Evolutionary conservation across 345 rosid genomes (phyloP), one percentile per base, ranked within the genome.

Genomic region (Moricandia arvensis): DNA sequence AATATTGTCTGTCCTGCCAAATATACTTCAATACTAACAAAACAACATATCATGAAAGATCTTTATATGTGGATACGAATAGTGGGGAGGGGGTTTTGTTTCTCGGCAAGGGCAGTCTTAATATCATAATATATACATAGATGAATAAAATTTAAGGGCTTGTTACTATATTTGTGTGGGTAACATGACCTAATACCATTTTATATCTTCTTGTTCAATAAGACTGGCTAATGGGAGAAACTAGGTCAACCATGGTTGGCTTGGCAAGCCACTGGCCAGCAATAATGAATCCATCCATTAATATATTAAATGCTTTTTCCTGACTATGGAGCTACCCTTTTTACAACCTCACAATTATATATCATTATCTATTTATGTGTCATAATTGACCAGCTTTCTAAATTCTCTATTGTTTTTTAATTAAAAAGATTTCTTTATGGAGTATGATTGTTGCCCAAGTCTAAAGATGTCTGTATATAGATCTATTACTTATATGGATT

Each of bases 161-260:
- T 62, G 29, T 63, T 53, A 33, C 75, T 8, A 17, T 8, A 30
- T 58, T 27, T 68, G 8, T 37, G 73, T 60, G 24, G 49, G 4
- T 21, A 47, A 31, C 8, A 51, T 51, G 69, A 73, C 59, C 13
- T 11, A 27, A 31, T 26, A 26, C 18, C 24, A 8, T 17, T 30
- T 13, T 4, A 8, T 8, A 24, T 35, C n/a, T 16, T 37, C 8
- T 21, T 63, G 37, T 2, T 15, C 10, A 43, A 21, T 21, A 66
- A 45, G 55, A 34, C 33, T 45, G 27, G 7, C 7, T 18, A 53
- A 24, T 1, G n/a, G 51, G 41, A 11, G 33, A 59, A 27, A 38
- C 69, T 34, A 8, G 34, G 80, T 76, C 75, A 76, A 55, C 34
- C 41, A 63, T 70, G 75, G 75, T 10, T 69, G 71, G 60, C 79